Base-by-base conservation (phyloP, 345 rosid genomes). In the Theobroma cacao region DNA sequence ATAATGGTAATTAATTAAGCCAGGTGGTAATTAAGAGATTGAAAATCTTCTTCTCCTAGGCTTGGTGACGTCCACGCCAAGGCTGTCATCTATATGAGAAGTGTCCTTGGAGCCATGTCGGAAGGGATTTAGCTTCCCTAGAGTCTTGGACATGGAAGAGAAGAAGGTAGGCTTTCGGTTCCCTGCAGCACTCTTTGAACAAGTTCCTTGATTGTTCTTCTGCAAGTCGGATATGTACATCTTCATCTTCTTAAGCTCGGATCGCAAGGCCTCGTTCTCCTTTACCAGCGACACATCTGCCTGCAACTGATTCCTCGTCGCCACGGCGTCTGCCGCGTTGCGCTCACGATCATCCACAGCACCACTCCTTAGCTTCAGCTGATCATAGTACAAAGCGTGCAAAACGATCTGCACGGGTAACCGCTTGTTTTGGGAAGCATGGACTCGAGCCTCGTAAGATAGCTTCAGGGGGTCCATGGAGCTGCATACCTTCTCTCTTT, bases 1-100 rank as follows among this genome's bases (percentile, higher is more conserved):
- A n/a, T n/a, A n/a, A n/a, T n/a, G n/a, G n/a, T 18, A 43, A 66
- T n/a, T 12, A 22, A 5, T 40, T 22, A 24, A 41, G 4, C 11
- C 7, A 55, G 22, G 13, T n/a, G 60, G 12, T 22, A 58, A 24
- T 26, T 5, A 96, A 20, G 99, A 93, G 58, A 96, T 79, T 0
- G 98, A 93, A 88, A 96, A 96, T 86, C 99, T 91, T 84, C 99
- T 89, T 77, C 94, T 89, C 80, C 98, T 92, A 0, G 98, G 99
- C 87, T 92, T 96, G 75, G 95, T 87, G 40, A 87, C 38, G 72
- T 92, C 97, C 26, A 85, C 86, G 71, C 75, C 88, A 68, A 11
- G 83, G 66, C 45, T 72, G 4, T 90, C 96, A 67, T 89, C 98
- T 0, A 96, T 75, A 40, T 94, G 80, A 18, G 91, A 88, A 24